Percentiles rank a stretch among this genome's conserved stretches.
Conservation (phyloP, 2,329 filamentous ascomycete species). For the Penicillium sp. region DNA sequence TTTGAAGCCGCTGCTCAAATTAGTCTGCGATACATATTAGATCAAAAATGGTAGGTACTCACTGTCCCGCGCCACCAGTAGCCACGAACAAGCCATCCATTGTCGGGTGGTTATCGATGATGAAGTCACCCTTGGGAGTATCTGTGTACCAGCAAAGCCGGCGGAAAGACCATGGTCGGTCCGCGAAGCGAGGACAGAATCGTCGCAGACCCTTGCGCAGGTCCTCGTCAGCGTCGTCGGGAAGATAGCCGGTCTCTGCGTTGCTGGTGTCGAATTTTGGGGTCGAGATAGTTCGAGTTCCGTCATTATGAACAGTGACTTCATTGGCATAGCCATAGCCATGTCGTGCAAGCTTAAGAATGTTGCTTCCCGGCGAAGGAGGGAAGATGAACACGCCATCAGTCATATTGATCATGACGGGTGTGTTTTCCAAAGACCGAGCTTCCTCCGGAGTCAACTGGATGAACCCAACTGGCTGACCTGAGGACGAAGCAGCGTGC, state of each 20-base stretch:
- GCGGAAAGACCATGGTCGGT: constrained; percentile 58
- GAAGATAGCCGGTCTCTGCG: constrained; percentile 36
- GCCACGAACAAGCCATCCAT: constrained; percentile 49
- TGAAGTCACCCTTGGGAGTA: constrained; percentile 65
- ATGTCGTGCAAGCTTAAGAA: constrained; percentile 66
- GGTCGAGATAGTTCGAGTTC: constrained; percentile 30
- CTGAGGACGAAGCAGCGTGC: constrained; percentile 71
- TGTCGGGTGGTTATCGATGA: constrained; percentile 64
- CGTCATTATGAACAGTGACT: constrained; percentile 26
- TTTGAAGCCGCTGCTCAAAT: constrained; percentile 48
- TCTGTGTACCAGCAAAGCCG: constrained; percentile 74
- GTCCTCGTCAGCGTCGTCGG: constrained; percentile 55
- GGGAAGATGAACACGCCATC: constrained; percentile 52
- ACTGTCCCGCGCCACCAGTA: constrained; percentile 27
- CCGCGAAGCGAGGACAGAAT: constrained; percentile 59
- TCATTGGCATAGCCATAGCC: constrained; percentile 58
- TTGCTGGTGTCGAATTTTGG: constrained; percentile 39
- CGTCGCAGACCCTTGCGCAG: constrained; percentile 59
- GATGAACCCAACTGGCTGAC: constrained; percentile 74
- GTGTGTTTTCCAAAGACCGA: constrained; percentile 57
- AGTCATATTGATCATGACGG: constrained; percentile 53
- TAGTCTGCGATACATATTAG: background rate
- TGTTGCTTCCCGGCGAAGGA: constrained; percentile 41
- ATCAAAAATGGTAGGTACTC: constrained; percentile 3
- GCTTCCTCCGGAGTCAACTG: constrained; percentile 69